A percentile compares a stretch with the other conserved stretches of the same genome.
phyloP scores from a whole-genome alignment of 495 filamentous ascomycete genomes.

The Tuber indicum region DNA sequence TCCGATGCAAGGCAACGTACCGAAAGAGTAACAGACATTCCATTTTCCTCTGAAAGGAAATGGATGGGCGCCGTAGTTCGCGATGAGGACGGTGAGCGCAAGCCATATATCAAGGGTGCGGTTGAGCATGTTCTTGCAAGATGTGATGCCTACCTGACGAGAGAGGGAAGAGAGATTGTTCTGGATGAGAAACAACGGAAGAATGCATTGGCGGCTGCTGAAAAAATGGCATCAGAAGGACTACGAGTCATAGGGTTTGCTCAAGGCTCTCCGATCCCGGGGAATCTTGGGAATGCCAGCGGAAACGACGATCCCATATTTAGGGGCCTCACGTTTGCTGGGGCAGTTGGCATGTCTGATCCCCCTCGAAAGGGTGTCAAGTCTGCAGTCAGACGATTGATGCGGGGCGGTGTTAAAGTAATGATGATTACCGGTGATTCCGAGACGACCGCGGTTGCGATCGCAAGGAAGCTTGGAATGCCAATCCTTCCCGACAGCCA shows the following conservation, averaged over 20 bases:
- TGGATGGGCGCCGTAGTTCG: slow-evolving; percentile 95
- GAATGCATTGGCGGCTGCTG: slow-evolving; percentile 71
- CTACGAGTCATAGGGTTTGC: slow-evolving; percentile 87
- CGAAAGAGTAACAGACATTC: slow-evolving; percentile 69
- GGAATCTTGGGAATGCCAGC: slow-evolving; percentile 43
- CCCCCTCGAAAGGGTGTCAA: slow-evolving; percentile 85
- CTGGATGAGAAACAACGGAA: slow-evolving; percentile 71
- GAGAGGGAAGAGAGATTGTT: slow-evolving; percentile 78
- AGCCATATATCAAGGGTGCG: slow-evolving; percentile 88
- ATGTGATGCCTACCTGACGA: slow-evolving; percentile 84
- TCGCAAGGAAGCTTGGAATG: slow-evolving; percentile 90
- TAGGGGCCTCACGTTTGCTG: slow-evolving; percentile 77
- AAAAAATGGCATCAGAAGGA: slow-evolving; percentile 86
- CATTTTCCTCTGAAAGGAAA: slow-evolving; percentile 94
- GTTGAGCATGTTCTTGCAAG: slow-evolving; percentile 77
- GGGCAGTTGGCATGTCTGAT: slow-evolving; percentile 93
- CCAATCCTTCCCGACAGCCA: slow-evolving; percentile 49
- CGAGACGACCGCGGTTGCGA: slow-evolving; percentile 86
- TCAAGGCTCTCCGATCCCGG: slow-evolving; percentile 54
- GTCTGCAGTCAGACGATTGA: slow-evolving; percentile 78
- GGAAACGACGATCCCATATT: slow-evolving; percentile 61
- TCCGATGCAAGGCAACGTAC: slow-evolving; percentile 83
- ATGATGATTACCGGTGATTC: slow-evolving; percentile 99
- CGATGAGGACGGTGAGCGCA: slow-evolving; percentile 42
- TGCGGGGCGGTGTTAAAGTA: slow-evolving; percentile 88